These are phyloP conservation scores for Vigna angularis DNA, from an alignment of 306 rosid species.

Conservation along the genomic window DNA sequence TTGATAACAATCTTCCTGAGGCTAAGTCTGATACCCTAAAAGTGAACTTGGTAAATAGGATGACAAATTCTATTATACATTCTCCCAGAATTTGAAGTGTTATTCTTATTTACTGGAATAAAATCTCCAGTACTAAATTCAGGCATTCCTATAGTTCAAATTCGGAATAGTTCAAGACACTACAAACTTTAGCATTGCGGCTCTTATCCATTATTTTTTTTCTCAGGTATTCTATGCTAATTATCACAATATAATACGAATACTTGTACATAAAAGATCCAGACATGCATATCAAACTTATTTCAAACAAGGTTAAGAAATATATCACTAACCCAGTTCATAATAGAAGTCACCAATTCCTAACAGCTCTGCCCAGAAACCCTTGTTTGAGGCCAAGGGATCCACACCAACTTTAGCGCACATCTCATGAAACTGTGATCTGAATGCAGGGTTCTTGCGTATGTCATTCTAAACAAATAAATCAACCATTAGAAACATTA, in stretches of 20 bases:
- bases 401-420: conserved; percentile 98
- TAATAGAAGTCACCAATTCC: conserved; percentile 97
- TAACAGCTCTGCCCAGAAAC: conserved; percentile 98
- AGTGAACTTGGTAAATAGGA: background rate
- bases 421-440: conserved; percentile 98
- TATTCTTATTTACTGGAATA: conserved; percentile 13
- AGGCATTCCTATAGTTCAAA: background rate
- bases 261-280: conserved; percentile 1
- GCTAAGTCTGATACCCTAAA: conserved; percentile 1
- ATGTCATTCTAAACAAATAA: conserved; percentile 77
- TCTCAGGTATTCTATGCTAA: conserved; percentile 11
- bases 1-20: conserved; percentile 7
- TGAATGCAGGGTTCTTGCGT: conserved; percentile 94
- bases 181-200: conserved; percentile 6
- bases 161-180: conserved; percentile 19
- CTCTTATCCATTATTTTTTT: conserved; percentile 20
- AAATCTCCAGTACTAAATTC: background rate
- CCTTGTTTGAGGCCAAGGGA: conserved; percentile 95
- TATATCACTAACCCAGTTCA: conserved; percentile 82
- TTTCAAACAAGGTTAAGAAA: conserved; percentile 42
- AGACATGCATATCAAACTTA: conserved; percentile 9
- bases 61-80: background rate
- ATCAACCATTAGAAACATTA: conserved; percentile 25
- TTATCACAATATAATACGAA: conserved; percentile 21
- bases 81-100: background rate